Evolutionary conservation across 176 grass and related monocot species (phyloP).

Genomic region (Carex scoparia): DNA sequence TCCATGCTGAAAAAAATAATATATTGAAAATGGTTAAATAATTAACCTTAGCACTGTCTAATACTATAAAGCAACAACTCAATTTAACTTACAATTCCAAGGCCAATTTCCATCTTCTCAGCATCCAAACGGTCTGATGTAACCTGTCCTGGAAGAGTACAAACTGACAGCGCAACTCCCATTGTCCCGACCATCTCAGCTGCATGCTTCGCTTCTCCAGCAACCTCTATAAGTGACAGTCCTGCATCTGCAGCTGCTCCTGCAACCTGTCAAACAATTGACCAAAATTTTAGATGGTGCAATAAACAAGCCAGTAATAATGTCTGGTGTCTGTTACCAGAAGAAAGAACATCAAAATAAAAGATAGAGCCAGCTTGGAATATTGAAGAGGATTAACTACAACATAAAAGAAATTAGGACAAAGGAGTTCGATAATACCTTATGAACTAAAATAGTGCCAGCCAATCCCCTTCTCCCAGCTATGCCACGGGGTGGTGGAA

Average conservation of each 20-base stretch:
- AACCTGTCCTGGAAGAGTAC: conserved; percentile 92
- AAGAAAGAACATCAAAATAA: not conserved
- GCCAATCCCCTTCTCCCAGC: conserved; percentile 97
- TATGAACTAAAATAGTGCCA: conserved; percentile 87
- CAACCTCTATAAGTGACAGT: conserved; percentile 83
- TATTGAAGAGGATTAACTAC: not conserved
- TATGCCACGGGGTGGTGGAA: conserved; percentile 89
- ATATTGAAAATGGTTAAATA: conserved; percentile 30
- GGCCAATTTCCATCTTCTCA: conserved; percentile 92
- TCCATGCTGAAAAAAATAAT: conserved; percentile 68
- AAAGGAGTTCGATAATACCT: conserved; percentile 38
- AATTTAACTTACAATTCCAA: conserved; percentile 87
- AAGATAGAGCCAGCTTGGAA: not conserved
- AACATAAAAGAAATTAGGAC: not conserved
- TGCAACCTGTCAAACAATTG: conserved; percentile 56
- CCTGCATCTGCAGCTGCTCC: conserved; percentile 94
- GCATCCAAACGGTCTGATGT: conserved; percentile 91
- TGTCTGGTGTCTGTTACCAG: not conserved
- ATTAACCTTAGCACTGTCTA: conserved; percentile 5
- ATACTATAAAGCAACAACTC: not conserved
- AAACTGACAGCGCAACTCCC: conserved; percentile 97
- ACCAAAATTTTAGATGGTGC: not conserved
- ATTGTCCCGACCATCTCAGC: conserved; percentile 92
- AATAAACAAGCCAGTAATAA: not conserved
- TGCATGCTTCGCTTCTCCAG: conserved; percentile 86